Base-by-base conservation (phyloP, 2,329 filamentous ascomycete genomes). In the Metarhizium rileyi region DNA sequence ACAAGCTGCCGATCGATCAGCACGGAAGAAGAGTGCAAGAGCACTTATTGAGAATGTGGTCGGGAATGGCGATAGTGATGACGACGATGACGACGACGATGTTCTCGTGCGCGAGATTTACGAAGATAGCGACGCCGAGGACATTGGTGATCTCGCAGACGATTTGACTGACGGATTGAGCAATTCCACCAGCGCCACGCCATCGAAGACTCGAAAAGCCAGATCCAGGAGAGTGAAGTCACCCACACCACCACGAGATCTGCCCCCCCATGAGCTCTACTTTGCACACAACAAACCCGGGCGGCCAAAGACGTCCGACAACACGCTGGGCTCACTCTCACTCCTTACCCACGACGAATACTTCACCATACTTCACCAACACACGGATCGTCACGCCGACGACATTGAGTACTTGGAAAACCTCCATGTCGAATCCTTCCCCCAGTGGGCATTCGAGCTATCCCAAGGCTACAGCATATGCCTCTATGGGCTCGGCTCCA, bases 331-430 rank as follows among this genome's bases (percentile, higher is more conserved):
- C 1, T 82, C 84, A 4, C 72, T 94, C 30, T 74, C 80, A 4
- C 73, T 95, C 10, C 80, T 97, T 50, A 90, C 87, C 1, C 90
- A 96, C 61, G 90, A 97, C 50, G 89, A 96, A 63, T 98, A 93
- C 67, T 95, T 95, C 59, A 74, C 79, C 42, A 56, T 70, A 41
- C 72, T 87, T 27, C 76, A 79, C 33, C 71, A 77, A 33, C 81
- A 82, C 55, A 63, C 74, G 51, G 86, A 95, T 57, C 79, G 78
- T 0, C 90, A 95, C 63, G 71, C 73, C 30, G 67, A 75, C 3
- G 87, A 94, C 55, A 78, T 87, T 46, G 73, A 78, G 18, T 85
- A 86, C 55, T 72, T 98, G 25, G 75, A 86, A 56, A 77, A 81
- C 6, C 69, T 95, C 22, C 91, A 97, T 63, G 73, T 81, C 42